Base-by-base conservation (phyloP, 306 rosid species). In the Carpinus fangiana region DNA sequence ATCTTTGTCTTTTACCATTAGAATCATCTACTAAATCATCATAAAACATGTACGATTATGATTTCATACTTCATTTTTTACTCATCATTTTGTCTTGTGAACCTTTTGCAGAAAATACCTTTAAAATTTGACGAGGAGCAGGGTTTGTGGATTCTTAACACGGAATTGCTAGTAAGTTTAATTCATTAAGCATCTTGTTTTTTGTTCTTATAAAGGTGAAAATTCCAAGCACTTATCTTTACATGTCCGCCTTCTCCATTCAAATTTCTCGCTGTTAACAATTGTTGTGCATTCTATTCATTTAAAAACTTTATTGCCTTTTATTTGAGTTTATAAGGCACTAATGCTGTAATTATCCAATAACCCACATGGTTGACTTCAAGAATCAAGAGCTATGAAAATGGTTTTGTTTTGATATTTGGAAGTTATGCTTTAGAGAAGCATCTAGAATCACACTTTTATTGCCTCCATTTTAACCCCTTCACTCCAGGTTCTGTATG, bases 111-210 rank as follows among this genome's bases (percentile, higher is more conserved):
- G 99, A 91, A 92, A 77, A 78, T 88, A 46, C 97, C 96, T 14
- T 83, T 96, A 74, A 10, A 72, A 53, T 85, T 87, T 74, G 89
- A 93, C 73, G 56, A 82, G 78, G 85, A 87, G 64, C 87, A 68
- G 55, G 91, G 86, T 84, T 67, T 59, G 54, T 96, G 99, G 99
- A 67, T 76, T 86, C 94, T 93, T 72, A 78, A 76, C 47, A 93
- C 87, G 88, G 96, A 96, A 88, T 79, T 96, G 57, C 88, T 90
- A 75, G 99, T 96, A 87, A 89, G 96, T 83, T 76, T 73, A 17
- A 62, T 80, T 68, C 18, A n/a, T 72, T 76, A 50, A 45, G 52
- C 68, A 51, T 70, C 48, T 72, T 28, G 45, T n/a, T 64, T 11
- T 41, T 66, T 82, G 46, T 23, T 80, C 70, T n/a, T 65, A 47